Base-by-base conservation (phyloP, 2,329 filamentous ascomycete species). In the Cladosporium sphaerospermum region DNA sequence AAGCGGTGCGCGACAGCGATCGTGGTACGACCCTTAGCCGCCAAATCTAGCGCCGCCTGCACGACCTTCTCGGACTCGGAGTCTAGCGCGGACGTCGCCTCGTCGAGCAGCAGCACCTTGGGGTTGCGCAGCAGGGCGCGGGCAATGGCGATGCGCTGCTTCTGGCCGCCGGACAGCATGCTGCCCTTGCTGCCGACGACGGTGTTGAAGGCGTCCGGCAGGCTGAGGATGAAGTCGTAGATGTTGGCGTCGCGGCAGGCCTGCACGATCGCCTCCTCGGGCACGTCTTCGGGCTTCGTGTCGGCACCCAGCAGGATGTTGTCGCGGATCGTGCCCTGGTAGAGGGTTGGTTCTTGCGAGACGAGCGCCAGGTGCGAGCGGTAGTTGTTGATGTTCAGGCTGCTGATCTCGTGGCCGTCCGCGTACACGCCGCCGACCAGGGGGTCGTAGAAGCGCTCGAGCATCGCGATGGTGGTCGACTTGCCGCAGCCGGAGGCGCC, bases 401-500 rank as follows among this genome's bases (percentile, higher is more conserved):
- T 78, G 55, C 83, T 85, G 62, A 97, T 89, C 57, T 96, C 88
- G 58, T 84, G 82, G 53, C 84, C 89, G 64, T 97, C 92, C 14
- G 97, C 78, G 54, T 83, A 88, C 33, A 99, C 78, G 11, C 84
- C 84, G 10, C 93, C 93, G 0, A 82, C 78, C 0, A 93, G 78
- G 0, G 91, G 88, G 62, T 97, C 90, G 67, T 97, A 97, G 74
- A 97, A 97, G 33, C 93, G 86, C 69, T 97, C 92, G 32, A 97
- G 76, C 3, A 97, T 78, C 3, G 89, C 87, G 66, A 97, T 95
- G 0, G 91, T 95, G 0, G 93, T 97, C 46, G 84, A 89, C 75
- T 99, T 97, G 54, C 93, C 93, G 65, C 91, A 96, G 2, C 93
- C 92, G 43, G 87, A 93, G 0, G 92, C 86, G n/a, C 93, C 93